Base-by-base conservation (phyloP, 352 stramenopile species). In the Pythium folliculosum region DNA sequence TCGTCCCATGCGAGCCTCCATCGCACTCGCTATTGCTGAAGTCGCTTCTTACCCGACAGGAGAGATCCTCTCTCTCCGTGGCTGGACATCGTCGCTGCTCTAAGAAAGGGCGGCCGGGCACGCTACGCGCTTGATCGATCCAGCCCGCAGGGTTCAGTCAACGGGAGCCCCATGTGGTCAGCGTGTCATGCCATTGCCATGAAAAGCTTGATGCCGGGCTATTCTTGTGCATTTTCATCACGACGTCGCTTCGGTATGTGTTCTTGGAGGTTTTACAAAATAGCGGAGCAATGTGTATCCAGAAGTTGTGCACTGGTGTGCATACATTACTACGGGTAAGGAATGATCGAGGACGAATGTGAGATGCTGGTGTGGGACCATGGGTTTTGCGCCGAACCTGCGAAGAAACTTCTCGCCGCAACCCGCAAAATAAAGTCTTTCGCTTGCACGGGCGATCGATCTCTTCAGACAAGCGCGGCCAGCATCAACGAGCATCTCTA, bases 11-110 rank as follows among this genome's bases (percentile, higher is more conserved):
- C 45, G 45, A 52, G 45, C 22, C 45, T 7, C 45, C 45, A 16
- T 52, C 45, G n/a, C 45, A 52, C 45, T 21, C 48, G n/a, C 44
- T 50, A 54, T 54, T 54, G 48, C 48, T 54, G 48, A 54, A 54
- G 48, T 32, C 48, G 19, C 44, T 25, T 23, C 19, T 50, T 25
- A 50, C 44, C 19, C 19, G 3, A 25, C 3, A 1, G 44, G 21
- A 32, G 44, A 50, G n/a, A 25, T 22, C 19, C 43, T 9, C 12
- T 22, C 5, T 6, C 1, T n/a, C 5, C n/a, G n/a, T n/a, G 43
- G 10, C 8, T 22, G 16, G 19, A 8, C 51, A 45, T 32, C 51
- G 17, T 57, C 51, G 51, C 51, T 22, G 12, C 27, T 59, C 52
- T 59, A 59, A 59, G 52, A 59, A 59, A 27, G 52, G 52, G 23